Evolutionary conservation across 2,329 filamentous ascomycete genomes (phyloP).

Genomic region (Sporothrix euskadiensis): DNA sequence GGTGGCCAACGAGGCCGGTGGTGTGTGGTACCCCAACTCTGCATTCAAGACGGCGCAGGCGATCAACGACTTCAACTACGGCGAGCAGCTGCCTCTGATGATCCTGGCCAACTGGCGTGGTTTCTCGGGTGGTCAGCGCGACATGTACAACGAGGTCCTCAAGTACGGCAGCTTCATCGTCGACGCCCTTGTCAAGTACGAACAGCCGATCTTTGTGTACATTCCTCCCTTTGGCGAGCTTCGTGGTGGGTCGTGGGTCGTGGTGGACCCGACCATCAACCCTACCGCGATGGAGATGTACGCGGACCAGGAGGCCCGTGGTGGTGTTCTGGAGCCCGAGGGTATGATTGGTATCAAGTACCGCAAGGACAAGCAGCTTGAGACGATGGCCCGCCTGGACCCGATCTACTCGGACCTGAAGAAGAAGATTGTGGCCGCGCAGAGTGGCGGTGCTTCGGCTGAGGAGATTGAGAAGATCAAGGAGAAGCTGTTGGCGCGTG

Average conservation of each 20-base stretch:
- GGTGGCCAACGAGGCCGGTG: constrained; percentile 90
- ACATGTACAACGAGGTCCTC: constrained; percentile 99
- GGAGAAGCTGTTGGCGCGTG: constrained; percentile 77
- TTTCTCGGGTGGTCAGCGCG: constrained; percentile 98
- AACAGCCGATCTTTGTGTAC: constrained; percentile 98
- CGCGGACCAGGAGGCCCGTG: constrained; percentile 88
- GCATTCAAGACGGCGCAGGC: constrained; percentile 99
- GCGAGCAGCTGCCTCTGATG: constrained; percentile 97
- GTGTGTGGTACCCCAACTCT: constrained; percentile 99
- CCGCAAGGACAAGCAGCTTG: constrained; percentile 93
- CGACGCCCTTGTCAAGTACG: constrained; percentile 94
- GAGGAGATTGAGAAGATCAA: constrained; percentile 80
- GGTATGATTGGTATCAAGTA: constrained; percentile 99
- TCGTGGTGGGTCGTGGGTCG: constrained; percentile 98
- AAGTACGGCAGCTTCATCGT: constrained; percentile 99
- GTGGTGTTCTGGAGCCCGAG: constrained; percentile 96
- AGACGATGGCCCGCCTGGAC: constrained; percentile 95
- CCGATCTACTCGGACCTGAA: constrained; percentile 79
- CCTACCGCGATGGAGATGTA: constrained; percentile 99
- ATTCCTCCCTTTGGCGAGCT: constrained; percentile 96
- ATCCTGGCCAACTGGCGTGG: constrained; percentile 99
- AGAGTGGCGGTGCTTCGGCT: constrained; percentile 64
- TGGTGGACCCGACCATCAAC: constrained; percentile 98
- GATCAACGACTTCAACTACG: constrained; percentile 98
- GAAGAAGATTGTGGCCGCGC: constrained; percentile 62